Evolutionary conservation across 2,329 filamentous ascomycete genomes (phyloP), one percentile per base, ranked within the genome.

Genomic region (Claviceps maximensis): DNA sequence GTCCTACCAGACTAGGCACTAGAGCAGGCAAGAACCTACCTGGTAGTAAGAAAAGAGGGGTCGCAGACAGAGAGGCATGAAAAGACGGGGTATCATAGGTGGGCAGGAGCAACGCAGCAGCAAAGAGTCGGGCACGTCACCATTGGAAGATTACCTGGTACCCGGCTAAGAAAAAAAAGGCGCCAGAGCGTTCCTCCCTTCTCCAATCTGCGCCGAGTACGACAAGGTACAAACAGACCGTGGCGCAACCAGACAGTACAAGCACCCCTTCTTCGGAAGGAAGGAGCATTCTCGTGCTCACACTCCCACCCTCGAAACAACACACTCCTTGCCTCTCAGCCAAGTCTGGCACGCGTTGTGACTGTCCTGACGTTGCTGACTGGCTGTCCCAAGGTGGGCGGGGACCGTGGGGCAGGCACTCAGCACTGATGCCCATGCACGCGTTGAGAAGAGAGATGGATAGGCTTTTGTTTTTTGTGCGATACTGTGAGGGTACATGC

Each of bases 401-500:
- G 38, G 38, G 38, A 41, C 38, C 15, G 15, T 41, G 38, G 38
- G 7, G n/a, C n/a, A n/a, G n/a, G n/a, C n/a, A 41, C n/a, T 17
- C 17, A 9, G 29, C 29, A 31, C 29, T 31, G 29, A 31, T 31
- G 29, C 29, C 29, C 29, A 31, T 31, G 29, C 29, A 31, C 29
- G 29, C 29, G 57, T 59, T 60, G 56, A 53, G 60, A 54, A 65
- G 66, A 36, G 9, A 3, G 33, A 12, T n/a, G n/a, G n/a, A n/a
- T n/a, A n/a, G n/a, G n/a, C n/a, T n/a, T n/a, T n/a, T n/a, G n/a
- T n/a, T n/a, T n/a, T n/a, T n/a, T n/a, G n/a, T n/a, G n/a, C n/a
- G n/a, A 15, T 69, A 69, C 68, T 70, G 68, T 71, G 67, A 58
- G 61, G 65, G 62, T 68, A 70, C 68, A 60, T 59, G 57, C 48